Evolutionary conservation across 768 basidiomycete genomes (phyloP).

Genomic region (Russula griseocarnosa): DNA sequence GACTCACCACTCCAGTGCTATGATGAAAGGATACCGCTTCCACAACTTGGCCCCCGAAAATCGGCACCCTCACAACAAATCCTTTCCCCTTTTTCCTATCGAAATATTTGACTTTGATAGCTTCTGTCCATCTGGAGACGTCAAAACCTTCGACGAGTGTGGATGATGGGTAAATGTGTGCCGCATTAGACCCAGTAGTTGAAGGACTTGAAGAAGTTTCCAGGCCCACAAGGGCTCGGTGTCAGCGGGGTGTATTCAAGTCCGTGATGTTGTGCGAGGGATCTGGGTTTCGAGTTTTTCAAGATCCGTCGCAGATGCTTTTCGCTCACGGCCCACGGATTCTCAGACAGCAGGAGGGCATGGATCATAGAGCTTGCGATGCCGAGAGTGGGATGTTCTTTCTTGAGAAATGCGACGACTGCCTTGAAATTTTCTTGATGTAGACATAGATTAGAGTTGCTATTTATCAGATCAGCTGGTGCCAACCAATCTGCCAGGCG

Average conservation of each 20-base stretch:
- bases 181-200: background rate
- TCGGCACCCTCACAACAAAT: too few species aligned
- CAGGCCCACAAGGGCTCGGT: too few species aligned
- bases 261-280: conserved; percentile 30
- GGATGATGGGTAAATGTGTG: conserved; percentile 52
- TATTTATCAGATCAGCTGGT: too few species aligned
- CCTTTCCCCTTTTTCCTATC: too few species aligned
- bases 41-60: too few species aligned
- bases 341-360: conserved; percentile 49
- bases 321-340: conserved; percentile 80
- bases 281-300: conserved; percentile 50
- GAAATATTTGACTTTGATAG: too few species aligned
- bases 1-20: too few species aligned
- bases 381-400: conserved; percentile 60
- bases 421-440: conserved; percentile 59
- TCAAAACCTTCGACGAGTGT: conserved; percentile 40
- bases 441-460: too few species aligned
- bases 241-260: too few species aligned
- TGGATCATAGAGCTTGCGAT: conserved; percentile 64
- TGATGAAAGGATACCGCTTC: too few species aligned
- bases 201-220: background rate
- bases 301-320: conserved; percentile 74
- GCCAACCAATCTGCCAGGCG: too few species aligned
- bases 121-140: too few species aligned
- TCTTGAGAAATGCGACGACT: conserved; percentile 53